Evolutionary conservation across 305 asterid species (phyloP), one percentile per base, ranked within the genome.

Genomic region (Fraxinus nigra): DNA sequence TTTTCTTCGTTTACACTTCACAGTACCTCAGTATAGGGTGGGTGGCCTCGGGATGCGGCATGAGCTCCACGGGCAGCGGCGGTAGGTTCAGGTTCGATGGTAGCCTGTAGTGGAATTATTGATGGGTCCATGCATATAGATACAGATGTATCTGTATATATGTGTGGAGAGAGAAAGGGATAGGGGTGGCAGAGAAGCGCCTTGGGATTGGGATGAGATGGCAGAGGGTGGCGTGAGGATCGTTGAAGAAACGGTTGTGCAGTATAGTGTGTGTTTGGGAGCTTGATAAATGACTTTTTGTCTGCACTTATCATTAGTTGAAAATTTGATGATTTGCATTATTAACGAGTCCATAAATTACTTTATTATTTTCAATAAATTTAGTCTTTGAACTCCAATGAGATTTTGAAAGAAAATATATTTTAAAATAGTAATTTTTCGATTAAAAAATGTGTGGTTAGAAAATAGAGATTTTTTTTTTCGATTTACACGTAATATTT

Each of bases 1-100:
- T 46, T 65, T 14, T 54, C 26, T 9, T 20, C 22, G 48, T 69
- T 69, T 69, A 69, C 75, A 69, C 75, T 69, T 69, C 38, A 69
- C 40, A 65, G 28, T 72, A 91, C 97, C 95, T 92, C 93, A 59
- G 90, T 82, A 77, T 92, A 94, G 22, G 94, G 87, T 1, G 97
- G 97, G 84, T 90, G 92, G 85, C 26, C 84, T 83, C n/a, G 80
- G 78, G 76, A 18, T 20, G 84, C 86, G 32, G 81, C 82, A 32
- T 69, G 63, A 54, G 86, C 82, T 5, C 22, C 28, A 46, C 79
- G 80, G 65, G 83, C 24, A 74, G 78, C 67, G 32, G 87, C 72
- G 37, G 85, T 2, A 13, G 87, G 18, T 26, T 18, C 20, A n/a
- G 86, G 85, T 38, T 69, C 82, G 82, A 84, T 82, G 83, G 85